phyloP scores from a whole-genome alignment of 768 basidiomycete genomes.

The Kondoa malvinella region DNA sequence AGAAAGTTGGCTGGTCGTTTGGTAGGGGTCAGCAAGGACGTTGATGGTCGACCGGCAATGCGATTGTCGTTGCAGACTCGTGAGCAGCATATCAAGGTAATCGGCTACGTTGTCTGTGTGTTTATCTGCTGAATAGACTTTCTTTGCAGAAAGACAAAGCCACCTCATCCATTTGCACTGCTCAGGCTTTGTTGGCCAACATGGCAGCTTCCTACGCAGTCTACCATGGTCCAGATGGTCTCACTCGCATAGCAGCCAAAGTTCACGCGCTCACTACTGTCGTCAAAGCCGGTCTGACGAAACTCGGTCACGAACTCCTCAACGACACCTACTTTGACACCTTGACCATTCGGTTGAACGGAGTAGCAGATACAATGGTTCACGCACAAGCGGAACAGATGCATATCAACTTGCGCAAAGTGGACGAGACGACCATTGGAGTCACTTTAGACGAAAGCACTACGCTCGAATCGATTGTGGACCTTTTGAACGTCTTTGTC shows the following conservation, averaged over 20 bases:
- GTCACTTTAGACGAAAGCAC: slow-evolving; percentile 87
- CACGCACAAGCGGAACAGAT: slow-evolving; percentile 48
- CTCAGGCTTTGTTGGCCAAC: slow-evolving; percentile 91
- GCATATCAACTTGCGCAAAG: slow-evolving; percentile 65
- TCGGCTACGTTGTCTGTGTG: not conserved
- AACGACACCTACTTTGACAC: slow-evolving; percentile 72
- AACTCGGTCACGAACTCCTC: slow-evolving; percentile 53
- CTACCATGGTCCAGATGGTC: slow-evolving; percentile 80
- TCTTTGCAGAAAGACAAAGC: slow-evolving; percentile 4
- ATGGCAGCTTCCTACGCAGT: slow-evolving; percentile 84
- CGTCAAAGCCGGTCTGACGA: slow-evolving; percentile 49
- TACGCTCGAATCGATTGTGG: slow-evolving; percentile 52
- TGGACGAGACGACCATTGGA: slow-evolving; percentile 61
- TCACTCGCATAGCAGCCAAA: slow-evolving; percentile 67
- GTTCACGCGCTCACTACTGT: slow-evolving; percentile 76
- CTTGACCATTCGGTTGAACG: slow-evolving; percentile 48
- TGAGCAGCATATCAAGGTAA: slow-evolving; percentile 38
- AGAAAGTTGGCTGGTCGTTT: slow-evolving; percentile 97
- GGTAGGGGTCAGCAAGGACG: slow-evolving; percentile 76
- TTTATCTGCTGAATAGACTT: slow-evolving; percentile 56
- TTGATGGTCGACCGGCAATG: slow-evolving; percentile 69
- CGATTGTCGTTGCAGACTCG: slow-evolving; percentile 76
- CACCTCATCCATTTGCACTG: slow-evolving; percentile 95
- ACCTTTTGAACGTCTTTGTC: slow-evolving; percentile 65
- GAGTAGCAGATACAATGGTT: slow-evolving; percentile 44